Evolutionary conservation across 1,284 basidiomycete species (phyloP).

Genomic region (Xanthoconium separans): DNA sequence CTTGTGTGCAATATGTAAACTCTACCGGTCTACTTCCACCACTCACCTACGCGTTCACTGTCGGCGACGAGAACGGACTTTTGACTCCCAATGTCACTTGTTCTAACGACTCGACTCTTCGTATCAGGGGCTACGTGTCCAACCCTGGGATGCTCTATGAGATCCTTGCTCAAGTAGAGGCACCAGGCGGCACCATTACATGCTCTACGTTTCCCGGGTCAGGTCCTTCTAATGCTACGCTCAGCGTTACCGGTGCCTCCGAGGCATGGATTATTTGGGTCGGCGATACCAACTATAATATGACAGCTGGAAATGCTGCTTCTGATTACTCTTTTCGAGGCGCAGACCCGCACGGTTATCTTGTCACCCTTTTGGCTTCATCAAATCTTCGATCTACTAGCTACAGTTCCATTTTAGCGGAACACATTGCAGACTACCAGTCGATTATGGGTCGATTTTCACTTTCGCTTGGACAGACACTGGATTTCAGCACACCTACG

Average conservation of each 20-base stretch:
- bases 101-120: conserved; percentile 52
- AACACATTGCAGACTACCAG: conserved; percentile 53
- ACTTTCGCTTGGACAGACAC: conserved; percentile 57
- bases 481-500: conserved; percentile 54
- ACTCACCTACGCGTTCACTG: conserved; percentile 54
- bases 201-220: conserved; percentile 37
- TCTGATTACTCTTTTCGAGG: conserved; percentile 63
- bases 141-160: conserved; percentile 69
- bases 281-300: conserved; percentile 66
- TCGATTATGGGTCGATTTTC: conserved; percentile 47
- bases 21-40: conserved; percentile 36
- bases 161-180: conserved; percentile 51
- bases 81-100: conserved; percentile 62
- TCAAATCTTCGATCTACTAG: conserved; percentile 28
- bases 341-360: conserved; percentile 51
- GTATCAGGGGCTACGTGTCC: conserved; percentile 51
- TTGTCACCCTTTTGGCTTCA: conserved; percentile 42
- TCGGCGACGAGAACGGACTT: conserved; percentile 45
- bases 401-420: conserved; percentile 38
- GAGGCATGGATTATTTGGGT: conserved; percentile 68
- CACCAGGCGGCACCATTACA: conserved; percentile 27
- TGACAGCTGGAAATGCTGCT: conserved; percentile 55
- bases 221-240: conserved; percentile 50
- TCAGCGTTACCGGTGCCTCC: conserved; percentile 41
- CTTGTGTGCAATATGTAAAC: conserved; percentile 58